Evolutionary conservation across 208 protist genomes (phyloP).

Genomic region (Acanthamoeba divionensis): DNA sequence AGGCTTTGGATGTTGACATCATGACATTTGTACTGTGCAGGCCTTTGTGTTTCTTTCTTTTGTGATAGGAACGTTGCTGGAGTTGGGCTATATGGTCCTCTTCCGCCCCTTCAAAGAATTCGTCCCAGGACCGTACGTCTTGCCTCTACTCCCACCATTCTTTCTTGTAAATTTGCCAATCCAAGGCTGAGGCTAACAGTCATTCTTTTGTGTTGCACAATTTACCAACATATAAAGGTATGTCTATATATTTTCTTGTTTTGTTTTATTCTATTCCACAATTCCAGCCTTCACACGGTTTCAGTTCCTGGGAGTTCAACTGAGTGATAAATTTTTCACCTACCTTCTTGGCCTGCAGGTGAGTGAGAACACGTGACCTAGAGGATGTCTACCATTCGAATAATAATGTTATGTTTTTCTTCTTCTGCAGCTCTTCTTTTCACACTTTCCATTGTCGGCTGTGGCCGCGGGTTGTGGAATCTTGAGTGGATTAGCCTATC

Average conservation of each 20-base stretch:
- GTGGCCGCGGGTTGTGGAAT: neutral
- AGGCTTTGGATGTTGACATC: neutral
- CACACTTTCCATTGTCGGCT: neutral
- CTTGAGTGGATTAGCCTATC: neutral
- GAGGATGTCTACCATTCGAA: too few species aligned
- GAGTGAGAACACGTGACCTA: too few species aligned
- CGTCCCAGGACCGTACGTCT: slow-evolving; percentile 44
- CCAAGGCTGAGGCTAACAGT: neutral
- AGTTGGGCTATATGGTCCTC: neutral
- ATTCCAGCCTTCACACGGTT: slow-evolving; percentile 7
- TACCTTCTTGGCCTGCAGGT: slow-evolving; percentile 56
- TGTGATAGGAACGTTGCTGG: neutral
- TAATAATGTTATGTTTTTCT: slow-evolving; percentile 47
- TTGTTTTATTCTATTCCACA: slow-evolving; percentile 46
- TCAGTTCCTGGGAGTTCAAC: slow-evolving; percentile 33
- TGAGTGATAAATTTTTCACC: slow-evolving; percentile 58
- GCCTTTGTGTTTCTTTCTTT: slow-evolving; percentile 44
- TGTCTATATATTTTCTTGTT: slow-evolving; percentile 37
- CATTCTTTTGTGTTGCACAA: slow-evolving; percentile 17
- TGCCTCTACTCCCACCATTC: neutral
- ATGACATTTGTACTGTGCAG: neutral
- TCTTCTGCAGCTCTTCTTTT: neutral
- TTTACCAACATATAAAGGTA: slow-evolving; percentile 43
- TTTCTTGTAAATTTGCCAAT: neutral
- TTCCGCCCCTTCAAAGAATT: neutral